These are phyloP conservation scores for Backusella sp. DNA, from an alignment of 192 early-diverging fungal genomes.

Conservation along the genomic window DNA sequence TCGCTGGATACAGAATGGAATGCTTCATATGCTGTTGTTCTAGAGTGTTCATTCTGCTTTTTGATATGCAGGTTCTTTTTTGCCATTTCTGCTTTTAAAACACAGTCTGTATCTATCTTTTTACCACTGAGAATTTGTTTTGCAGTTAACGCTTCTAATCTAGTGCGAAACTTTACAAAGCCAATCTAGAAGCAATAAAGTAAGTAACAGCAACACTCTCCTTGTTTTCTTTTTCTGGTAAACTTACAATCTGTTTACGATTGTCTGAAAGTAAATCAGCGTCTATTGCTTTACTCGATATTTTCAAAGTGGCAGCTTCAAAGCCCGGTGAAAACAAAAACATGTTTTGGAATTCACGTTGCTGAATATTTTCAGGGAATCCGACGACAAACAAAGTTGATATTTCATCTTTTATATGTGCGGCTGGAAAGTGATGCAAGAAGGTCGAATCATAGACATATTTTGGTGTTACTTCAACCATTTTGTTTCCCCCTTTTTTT, in stretches of 20 bases:
- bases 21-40: slow-evolving; percentile 24
- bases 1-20: slow-evolving; percentile 39
- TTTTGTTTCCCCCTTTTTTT: neutral
- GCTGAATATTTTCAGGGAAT: slow-evolving; percentile 97
- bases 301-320: slow-evolving; percentile 95
- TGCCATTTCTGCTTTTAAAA: slow-evolving; percentile 98
- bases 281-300: slow-evolving; percentile 66
- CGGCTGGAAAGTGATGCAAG: neutral
- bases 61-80: slow-evolving; percentile 98
- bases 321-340: slow-evolving; percentile 97
- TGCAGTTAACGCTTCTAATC: slow-evolving; percentile 87
- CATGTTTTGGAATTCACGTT: slow-evolving; percentile 99
- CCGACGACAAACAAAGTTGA: slow-evolving; percentile 99
- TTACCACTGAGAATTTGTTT: slow-evolving; percentile 85
- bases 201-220: too few relatives aligned
- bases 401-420: slow-evolving; percentile 72
- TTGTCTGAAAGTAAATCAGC: slow-evolving; percentile 53
- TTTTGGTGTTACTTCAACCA: slow-evolving; percentile 1
- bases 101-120: slow-evolving; percentile 85
- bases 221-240: slow-evolving; percentile 1
- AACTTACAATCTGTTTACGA: slow-evolving; percentile 87
- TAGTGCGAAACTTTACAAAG: slow-evolving; percentile 96
- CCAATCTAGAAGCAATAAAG: slow-evolving; percentile 72
- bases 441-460: neutral
- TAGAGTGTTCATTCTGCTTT: slow-evolving; percentile 34